Base-by-base conservation (phyloP, 2,329 filamentous ascomycete species). In the Septoria linicola region DNA sequence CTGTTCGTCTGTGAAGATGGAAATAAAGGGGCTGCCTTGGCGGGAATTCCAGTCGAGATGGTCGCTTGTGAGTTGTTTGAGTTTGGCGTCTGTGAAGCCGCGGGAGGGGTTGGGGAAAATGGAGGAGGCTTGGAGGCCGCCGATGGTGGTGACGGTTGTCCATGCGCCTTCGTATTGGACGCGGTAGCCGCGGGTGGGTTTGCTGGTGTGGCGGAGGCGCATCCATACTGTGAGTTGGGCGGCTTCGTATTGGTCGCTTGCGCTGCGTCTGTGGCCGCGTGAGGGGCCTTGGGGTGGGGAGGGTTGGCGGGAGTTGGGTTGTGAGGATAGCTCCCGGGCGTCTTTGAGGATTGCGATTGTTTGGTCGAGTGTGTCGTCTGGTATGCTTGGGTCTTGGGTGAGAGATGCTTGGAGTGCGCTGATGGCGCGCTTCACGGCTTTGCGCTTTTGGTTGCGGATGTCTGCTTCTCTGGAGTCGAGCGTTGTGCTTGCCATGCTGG, bases 1-100 rank as follows among this genome's bases (percentile, higher is more conserved):
- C 16, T 31, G 13, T 5, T 41, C 25, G 21, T 49, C 41, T 11
- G 51, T 54, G 31, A 54, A 51, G 21, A 54, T 54, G 36, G 41
- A 51, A 25, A 51, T 51, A 25, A 51, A 54, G 8, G 48, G 52
- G 23, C 34, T 45, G 19, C 47, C 46, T 19, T 35, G 35, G 14
- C 42, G 46, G 8, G 47, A 51, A 4, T 39, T 51, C 47, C 48
- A 49, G 16, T 54, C 49, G 13, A 54, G 25, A 36, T 54, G 51
- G 41, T 54, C 51, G 23, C 32, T 45, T 23, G 47, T 47, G 8
- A 54, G 51, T 7, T 45, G 35, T 40, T 47, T 48, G 13, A 54
- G 30, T 30, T 54, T 54, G 2, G 19, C 31, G 17, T 54, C 45
- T 8, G 45, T 45, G 14, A 54, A 43, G 4, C 51, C 51, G 3